Conservation (phyloP, 2,329 filamentous ascomycete species). For the Rutstroemia sp. region DNA sequence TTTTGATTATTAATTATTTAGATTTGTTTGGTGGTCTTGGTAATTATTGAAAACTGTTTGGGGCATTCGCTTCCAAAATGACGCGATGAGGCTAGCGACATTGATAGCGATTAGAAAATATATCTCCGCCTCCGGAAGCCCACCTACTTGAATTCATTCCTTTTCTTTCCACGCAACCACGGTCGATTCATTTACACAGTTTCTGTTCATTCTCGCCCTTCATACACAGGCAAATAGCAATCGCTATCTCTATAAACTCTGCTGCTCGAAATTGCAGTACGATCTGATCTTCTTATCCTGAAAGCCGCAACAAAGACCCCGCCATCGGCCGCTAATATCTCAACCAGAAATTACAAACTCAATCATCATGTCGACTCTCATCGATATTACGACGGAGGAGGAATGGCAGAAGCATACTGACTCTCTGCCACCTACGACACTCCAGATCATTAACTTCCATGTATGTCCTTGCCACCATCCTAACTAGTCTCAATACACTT, state of each 20-base stretch:
- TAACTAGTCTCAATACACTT: not conserved
- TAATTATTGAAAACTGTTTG: conserved; percentile 1
- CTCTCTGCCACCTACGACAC: conserved; percentile 58
- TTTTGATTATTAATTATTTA: conserved; percentile 3
- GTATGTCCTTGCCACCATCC: not conserved
- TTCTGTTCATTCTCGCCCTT: too few relatives aligned
- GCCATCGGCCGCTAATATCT: not conserved
- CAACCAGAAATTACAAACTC: not conserved
- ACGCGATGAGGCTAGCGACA: conserved; percentile 7
- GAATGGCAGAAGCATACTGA: conserved; percentile 65
- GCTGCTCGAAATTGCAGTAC: too few relatives aligned
- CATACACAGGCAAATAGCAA: too few relatives aligned
- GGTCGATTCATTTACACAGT: not conserved
- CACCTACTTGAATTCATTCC: not conserved
- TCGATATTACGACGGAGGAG: conserved; percentile 65
- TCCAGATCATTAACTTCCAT: conserved; percentile 89
- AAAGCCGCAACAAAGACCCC: conserved; percentile 3
- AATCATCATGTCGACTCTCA: conserved; percentile 64
- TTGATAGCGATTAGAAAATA: conserved; percentile 10
- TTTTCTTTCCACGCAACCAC: not conserved
- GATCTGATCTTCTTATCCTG: not conserved
- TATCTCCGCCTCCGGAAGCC: conserved; percentile 1
- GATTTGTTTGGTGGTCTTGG: not conserved
- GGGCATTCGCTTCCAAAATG: conserved; percentile 3
- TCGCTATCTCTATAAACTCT: too few relatives aligned